Evolutionary conservation across 768 basidiomycete genomes (phyloP).

Genomic region (Zangia roseola): DNA sequence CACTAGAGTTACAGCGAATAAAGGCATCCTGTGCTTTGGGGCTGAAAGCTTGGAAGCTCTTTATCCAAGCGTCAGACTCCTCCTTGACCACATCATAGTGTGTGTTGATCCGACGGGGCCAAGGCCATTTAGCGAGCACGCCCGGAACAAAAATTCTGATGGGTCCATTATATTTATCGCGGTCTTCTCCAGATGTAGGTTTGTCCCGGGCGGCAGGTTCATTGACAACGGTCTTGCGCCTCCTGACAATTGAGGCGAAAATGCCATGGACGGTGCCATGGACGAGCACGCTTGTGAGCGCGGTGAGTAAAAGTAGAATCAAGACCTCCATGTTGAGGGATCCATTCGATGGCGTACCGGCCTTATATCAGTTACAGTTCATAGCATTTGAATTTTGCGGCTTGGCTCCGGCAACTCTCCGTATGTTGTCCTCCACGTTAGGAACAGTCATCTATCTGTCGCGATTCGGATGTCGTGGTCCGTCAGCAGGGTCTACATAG

Average conservation of each 20-base stretch:
- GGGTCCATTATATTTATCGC: not conserved
- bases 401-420: too few relatives aligned
- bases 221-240: not conserved
- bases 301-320: not conserved
- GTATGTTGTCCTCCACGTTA: too few relatives aligned
- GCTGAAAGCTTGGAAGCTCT: slow-evolving; percentile 6
- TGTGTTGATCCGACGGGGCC: slow-evolving; percentile 11
- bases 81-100: not conserved
- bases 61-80: slow-evolving; percentile 9
- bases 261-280: not conserved
- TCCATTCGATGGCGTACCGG: not conserved
- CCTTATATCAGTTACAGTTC: slow-evolving; percentile 1
- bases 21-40: slow-evolving; percentile 14
- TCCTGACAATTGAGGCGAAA: not conserved
- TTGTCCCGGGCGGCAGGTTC: too few relatives aligned
- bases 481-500: too few relatives aligned
- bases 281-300: not conserved
- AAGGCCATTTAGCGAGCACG: slow-evolving; percentile 18
- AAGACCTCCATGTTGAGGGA: slow-evolving; percentile 1
- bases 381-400: too few relatives aligned
- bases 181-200: not conserved
- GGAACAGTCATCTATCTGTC: too few relatives aligned
- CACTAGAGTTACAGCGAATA: slow-evolving; percentile 11
- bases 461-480: too few relatives aligned
- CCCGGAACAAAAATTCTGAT: slow-evolving; percentile 14